Conservation (phyloP, 768 basidiomycete species). For the Lentinula guzmanii region DNA sequence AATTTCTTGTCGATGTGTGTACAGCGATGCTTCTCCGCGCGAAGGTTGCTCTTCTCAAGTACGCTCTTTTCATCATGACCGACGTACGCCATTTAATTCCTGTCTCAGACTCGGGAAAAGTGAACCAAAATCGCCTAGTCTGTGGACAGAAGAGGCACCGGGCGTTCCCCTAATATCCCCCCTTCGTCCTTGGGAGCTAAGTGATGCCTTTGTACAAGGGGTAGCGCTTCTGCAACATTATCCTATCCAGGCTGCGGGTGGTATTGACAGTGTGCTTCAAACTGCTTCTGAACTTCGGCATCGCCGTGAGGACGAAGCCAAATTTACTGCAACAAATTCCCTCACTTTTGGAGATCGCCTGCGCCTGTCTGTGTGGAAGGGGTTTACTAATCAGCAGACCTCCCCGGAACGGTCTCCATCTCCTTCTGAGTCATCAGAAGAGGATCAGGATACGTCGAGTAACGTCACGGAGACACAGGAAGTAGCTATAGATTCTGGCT, state of each 20-base stretch:
- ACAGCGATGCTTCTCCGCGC: constrained; percentile 61
- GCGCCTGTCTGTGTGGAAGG: constrained; percentile 60
- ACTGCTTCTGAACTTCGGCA: constrained; percentile 55
- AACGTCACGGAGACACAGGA: constrained; percentile 44
- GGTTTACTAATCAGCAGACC: constrained; percentile 49
- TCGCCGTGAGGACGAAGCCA: constrained; percentile 38
- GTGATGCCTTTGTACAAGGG: constrained; percentile 63
- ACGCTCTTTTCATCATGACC: constrained; percentile 8
- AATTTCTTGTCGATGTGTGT: constrained; percentile 66
- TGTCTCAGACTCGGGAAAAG: constrained; percentile 49
- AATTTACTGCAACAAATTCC: constrained; percentile 22
- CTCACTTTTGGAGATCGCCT: constrained; percentile 50
- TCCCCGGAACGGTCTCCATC: constrained; percentile 29
- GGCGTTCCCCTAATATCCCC: constrained; percentile 33
- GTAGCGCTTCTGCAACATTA: constrained; percentile 60
- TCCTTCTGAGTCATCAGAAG: constrained; percentile 27
- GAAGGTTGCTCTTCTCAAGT: constrained; percentile 51
- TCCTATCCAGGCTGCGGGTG: constrained; percentile 59
- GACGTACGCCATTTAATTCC: neutral
- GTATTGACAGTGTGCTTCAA: constrained; percentile 66
- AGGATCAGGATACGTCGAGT: constrained; percentile 23
- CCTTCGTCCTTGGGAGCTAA: constrained; percentile 42
- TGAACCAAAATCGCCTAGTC: constrained; percentile 32
- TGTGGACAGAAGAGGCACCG: constrained; percentile 48
- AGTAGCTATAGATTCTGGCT: constrained; percentile 19